Percentiles rank a stretch among this genome's conserved stretches.
Evolutionary conservation across 2,329 filamentous ascomycete species (phyloP).

Genomic region (Alternaria burnsii): DNA sequence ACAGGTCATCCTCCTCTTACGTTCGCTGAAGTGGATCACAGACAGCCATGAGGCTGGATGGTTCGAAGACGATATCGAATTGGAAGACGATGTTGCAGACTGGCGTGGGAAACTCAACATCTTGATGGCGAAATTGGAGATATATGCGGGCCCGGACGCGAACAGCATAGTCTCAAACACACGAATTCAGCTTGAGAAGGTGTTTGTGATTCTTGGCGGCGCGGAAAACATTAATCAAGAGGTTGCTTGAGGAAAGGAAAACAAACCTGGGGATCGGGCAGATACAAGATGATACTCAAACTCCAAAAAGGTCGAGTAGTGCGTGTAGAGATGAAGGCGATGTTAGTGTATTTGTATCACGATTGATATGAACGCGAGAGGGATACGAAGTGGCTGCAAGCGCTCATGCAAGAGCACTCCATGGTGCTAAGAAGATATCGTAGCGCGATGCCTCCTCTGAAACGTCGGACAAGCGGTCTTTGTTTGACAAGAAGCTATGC

Average conservation of each 20-base stretch:
- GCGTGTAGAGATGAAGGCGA: not conserved
- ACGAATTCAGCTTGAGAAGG: not conserved
- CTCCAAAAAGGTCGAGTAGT: too few relatives aligned
- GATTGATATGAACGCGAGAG: not conserved
- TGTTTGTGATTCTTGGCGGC: not conserved
- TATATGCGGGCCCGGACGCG: not conserved
- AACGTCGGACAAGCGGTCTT: rapidly evolving
- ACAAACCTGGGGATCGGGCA: not conserved
- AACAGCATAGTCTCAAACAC: not conserved
- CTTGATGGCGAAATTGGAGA: not conserved
- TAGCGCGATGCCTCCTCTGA: not conserved
- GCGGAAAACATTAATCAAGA: not conserved
- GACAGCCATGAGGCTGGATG: not conserved
- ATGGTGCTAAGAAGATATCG: not conserved
- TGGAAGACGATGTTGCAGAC: not conserved
- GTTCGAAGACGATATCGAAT: not conserved
- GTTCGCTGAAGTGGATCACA: not conserved
- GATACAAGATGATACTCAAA: not conserved
- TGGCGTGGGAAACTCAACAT: not conserved
- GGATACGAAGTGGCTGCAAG: not conserved
- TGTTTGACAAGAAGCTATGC: rapidly evolving
- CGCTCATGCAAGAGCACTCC: not conserved
- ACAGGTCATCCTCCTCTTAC: not conserved
- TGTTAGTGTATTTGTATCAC: rapidly evolving
- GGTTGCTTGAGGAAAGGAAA: not conserved